Percentiles rank a stretch among this genome's conserved stretches.
Evolutionary conservation across 495 filamentous ascomycete species (phyloP).

Genomic region (Saxophila tyrrhenica): DNA sequence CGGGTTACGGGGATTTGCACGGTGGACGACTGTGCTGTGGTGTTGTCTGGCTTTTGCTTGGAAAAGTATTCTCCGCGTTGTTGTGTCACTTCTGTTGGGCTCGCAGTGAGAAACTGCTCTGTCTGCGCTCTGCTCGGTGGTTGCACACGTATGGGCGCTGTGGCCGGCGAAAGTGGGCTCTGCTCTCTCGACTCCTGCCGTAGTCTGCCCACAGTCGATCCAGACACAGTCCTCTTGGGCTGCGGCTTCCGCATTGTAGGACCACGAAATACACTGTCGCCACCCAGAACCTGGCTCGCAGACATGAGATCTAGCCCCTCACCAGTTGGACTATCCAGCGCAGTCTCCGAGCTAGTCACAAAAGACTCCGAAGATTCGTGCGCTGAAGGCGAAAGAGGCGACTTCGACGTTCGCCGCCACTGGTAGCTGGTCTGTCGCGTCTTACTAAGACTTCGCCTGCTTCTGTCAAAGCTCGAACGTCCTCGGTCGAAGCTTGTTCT

Average conservation of each 20-base stretch:
- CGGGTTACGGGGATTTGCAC: background rate
- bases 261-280: constrained; percentile 82
- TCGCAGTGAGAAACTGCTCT: background rate
- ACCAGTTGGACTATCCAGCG: background rate
- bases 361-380: constrained; percentile 67
- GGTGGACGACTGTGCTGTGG: background rate
- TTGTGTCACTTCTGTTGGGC: background rate
- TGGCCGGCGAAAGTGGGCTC: background rate
- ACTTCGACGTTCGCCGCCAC: constrained; percentile 15
- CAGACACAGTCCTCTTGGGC: constrained; percentile 1
- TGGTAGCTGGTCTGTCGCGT: background rate
- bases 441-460: constrained; percentile 43
- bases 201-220: constrained; percentile 20
- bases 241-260: constrained; percentile 32
- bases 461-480: constrained; percentile 16
- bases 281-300: constrained; percentile 77
- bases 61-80: background rate
- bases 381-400: constrained; percentile 50
- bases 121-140: constrained; percentile 3
- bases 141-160: constrained; percentile 1
- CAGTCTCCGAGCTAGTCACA: constrained; percentile 8
- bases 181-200: constrained; percentile 25
- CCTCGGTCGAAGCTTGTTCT: constrained; percentile 25
- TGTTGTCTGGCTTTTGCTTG: background rate
- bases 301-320: constrained; percentile 33